Evolutionary conservation across 768 basidiomycete species (phyloP).

Genomic region (Coprinellus micaceus): DNA sequence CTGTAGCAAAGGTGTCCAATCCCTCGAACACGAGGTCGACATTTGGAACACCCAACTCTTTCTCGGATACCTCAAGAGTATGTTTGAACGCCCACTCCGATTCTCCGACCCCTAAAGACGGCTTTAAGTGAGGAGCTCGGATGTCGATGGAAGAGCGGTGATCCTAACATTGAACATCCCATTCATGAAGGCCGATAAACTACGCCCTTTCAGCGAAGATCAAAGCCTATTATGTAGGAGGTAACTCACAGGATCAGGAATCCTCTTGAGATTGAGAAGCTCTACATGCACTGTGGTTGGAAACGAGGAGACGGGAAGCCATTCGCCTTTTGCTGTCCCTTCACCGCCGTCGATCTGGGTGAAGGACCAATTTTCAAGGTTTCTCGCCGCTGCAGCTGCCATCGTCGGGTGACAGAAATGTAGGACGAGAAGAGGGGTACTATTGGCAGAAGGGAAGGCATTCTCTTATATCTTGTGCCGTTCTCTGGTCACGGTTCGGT

Average conservation of each 20-base stretch:
- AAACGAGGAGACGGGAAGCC: slow-evolving; percentile 59
- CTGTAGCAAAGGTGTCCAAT: slow-evolving; percentile 82
- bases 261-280: slow-evolving; percentile 64
- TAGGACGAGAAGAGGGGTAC: background rate
- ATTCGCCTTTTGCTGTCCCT: slow-evolving; percentile 60
- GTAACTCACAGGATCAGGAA: slow-evolving; percentile 74
- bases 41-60: slow-evolving; percentile 43
- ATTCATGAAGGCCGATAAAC: slow-evolving; percentile 79
- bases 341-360: slow-evolving; percentile 61
- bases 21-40: slow-evolving; percentile 86
- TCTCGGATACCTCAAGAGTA: slow-evolving; percentile 47
- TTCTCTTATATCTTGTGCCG: background rate
- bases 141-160: background rate
- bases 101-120: slow-evolving; percentile 77
- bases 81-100: slow-evolving; percentile 81
- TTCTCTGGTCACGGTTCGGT: background rate
- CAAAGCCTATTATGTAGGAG: background rate
- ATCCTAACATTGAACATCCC: slow-evolving; percentile 82
- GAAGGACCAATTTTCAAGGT: slow-evolving; percentile 57
- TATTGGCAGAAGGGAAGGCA: background rate
- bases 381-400: slow-evolving; percentile 12
- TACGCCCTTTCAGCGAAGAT: slow-evolving; percentile 21
- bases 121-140: background rate
- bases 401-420: slow-evolving; percentile 4
- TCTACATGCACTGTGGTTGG: slow-evolving; percentile 90